Evolutionary conservation across 352 stramenopile genomes (phyloP).

Genomic region (Hyaloperonospora arabidopsidis): DNA sequence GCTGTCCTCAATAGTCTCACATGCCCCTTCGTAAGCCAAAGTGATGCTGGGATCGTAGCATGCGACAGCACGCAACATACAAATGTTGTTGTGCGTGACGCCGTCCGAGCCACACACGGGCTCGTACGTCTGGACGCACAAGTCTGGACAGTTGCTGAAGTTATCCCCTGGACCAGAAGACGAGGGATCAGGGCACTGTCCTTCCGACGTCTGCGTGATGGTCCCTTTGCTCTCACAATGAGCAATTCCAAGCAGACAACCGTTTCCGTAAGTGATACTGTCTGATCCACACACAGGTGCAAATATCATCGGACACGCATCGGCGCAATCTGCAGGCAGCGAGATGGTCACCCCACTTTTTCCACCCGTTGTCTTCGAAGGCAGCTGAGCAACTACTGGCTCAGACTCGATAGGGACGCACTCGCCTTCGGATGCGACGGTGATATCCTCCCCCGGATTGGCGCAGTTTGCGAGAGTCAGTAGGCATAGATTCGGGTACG

Average conservation of each 20-base stretch:
- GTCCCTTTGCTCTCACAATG: conserved; percentile 19
- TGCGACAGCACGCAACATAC: conserved; percentile 3
- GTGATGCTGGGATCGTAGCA: conserved; percentile 21
- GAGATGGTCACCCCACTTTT: too few relatives aligned
- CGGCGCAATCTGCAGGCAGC: conserved; percentile 1
- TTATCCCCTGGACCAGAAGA: neutral
- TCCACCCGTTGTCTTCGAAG: too few relatives aligned
- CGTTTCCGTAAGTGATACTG: conserved; percentile 34
- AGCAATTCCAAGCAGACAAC: conserved; percentile 28
- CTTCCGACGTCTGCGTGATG: conserved; percentile 19
- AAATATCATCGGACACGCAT: conserved; percentile 27
- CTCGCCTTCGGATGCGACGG: neutral
- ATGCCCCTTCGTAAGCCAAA: conserved; percentile 31
- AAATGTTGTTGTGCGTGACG: conserved; percentile 37
- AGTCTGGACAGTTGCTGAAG: conserved; percentile 1
- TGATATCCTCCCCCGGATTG: conserved; percentile 13
- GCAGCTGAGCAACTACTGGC: too few relatives aligned
- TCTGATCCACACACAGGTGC: conserved; percentile 35
- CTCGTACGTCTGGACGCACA: conserved; percentile 1
- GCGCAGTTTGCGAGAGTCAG: conserved; percentile 41
- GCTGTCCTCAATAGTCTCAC: conserved; percentile 8
- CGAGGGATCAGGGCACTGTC: conserved; percentile 11
- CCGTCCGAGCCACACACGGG: neutral
- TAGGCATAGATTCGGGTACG: conserved; percentile 56
- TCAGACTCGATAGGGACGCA: too few relatives aligned